phyloP scores from a whole-genome alignment of 345 rosid species.

The Pistacia integerrima region DNA sequence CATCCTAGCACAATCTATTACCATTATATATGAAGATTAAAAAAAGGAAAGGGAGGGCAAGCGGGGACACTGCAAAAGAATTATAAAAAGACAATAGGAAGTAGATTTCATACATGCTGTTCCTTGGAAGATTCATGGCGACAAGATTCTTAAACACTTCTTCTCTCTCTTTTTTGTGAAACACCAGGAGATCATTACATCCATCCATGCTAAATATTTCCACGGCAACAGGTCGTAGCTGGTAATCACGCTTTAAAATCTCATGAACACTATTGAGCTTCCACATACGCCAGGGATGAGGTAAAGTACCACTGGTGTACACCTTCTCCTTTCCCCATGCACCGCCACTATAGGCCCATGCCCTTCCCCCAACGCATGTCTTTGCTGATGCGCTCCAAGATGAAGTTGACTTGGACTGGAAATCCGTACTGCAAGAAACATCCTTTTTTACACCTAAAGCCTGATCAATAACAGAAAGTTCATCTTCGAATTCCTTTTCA shows the following conservation, averaged over 20 bases:
- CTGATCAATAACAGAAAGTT: constrained; percentile 97
- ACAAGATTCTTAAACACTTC: constrained; percentile 94
- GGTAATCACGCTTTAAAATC: constrained; percentile 97
- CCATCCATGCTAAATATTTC: constrained; percentile 99
- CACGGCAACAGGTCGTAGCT: constrained; percentile 97
- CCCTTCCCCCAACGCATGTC: constrained; percentile 83
- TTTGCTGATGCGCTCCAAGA: constrained; percentile 67
- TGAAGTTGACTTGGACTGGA: constrained; percentile 86
- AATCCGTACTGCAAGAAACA: constrained; percentile 64
- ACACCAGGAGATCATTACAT: constrained; percentile 92
- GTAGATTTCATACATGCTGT: constrained; percentile 74
- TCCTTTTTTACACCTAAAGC: constrained; percentile 99
- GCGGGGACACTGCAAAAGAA: not conserved
- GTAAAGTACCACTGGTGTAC: constrained; percentile 69
- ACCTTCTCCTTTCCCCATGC: constrained; percentile 99
- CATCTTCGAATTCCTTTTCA: constrained; percentile 96
- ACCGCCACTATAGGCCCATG: constrained; percentile 99
- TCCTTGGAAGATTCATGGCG: constrained; percentile 96
- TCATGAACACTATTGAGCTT: constrained; percentile 94
- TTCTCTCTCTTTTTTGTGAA: constrained; percentile 98
- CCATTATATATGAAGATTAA: no score
- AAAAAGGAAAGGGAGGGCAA: no score
- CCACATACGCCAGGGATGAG: constrained; percentile 99
- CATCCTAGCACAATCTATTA: no score
- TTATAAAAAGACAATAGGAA: constrained; percentile 10